These are phyloP conservation scores for Linnemannia zychae DNA, from an alignment of 192 early-diverging fungal genomes.

Conservation along the genomic window DNA sequence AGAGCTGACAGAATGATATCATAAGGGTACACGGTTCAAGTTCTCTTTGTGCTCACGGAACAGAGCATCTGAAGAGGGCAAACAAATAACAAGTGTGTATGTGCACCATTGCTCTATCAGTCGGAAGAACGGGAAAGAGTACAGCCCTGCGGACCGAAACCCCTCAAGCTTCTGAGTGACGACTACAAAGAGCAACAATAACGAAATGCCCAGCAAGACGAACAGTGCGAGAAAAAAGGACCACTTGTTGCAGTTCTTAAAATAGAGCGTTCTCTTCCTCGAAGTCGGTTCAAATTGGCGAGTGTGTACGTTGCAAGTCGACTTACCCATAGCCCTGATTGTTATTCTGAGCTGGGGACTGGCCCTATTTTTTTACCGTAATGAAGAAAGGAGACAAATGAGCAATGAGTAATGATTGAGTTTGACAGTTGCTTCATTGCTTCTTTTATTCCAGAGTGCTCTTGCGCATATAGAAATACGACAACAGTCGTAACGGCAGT, in stretches of 20 bases:
- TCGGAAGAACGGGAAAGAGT: constrained; percentile 3
- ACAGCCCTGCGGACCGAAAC: constrained; percentile 1
- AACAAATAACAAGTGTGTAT: neutral
- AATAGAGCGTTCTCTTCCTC: neutral
- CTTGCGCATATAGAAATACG: neutral
- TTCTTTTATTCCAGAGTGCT: neutral
- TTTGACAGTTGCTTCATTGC: neutral
- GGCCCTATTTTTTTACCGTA: neutral
- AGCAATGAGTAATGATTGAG: neutral
- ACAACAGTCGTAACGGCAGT: neutral
- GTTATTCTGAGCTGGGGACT: constrained; percentile 14
- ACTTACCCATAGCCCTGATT: constrained; percentile 32
- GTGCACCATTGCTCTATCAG: neutral
- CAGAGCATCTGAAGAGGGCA: neutral
- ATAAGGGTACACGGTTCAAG: neutral
- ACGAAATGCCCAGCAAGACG: neutral
- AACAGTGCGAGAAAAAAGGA: neutral
- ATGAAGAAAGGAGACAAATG: neutral
- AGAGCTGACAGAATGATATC: constrained; percentile 12
- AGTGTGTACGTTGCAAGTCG: neutral
- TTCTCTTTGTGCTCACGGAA: neutral
- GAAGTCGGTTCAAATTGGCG: neutral
- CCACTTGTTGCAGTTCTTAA: constrained; percentile 8
- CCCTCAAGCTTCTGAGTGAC: neutral
- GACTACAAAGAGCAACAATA: neutral